phyloP scores from a whole-genome alignment of 345 rosid genomes.

The Salix purpurea region DNA sequence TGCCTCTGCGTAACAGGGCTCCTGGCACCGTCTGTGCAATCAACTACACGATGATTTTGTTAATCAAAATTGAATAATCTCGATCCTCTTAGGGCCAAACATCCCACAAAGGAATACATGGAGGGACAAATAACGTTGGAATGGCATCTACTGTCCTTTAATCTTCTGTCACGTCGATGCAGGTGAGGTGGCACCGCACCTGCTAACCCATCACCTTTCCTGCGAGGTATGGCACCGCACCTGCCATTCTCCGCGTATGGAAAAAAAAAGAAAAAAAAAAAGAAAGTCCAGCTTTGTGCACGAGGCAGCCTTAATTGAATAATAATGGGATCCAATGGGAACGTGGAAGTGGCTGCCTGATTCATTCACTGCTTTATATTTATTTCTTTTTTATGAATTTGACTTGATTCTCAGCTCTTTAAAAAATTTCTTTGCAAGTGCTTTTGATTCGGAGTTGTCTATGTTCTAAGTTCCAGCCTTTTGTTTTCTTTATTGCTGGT shows the following conservation, averaged over 20 bases:
- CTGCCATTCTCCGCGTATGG: not conserved
- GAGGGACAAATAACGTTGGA: not conserved
- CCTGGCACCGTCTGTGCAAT: not conserved
- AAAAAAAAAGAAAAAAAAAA: too few relatives aligned
- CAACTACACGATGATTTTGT: not conserved
- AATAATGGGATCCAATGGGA: not conserved
- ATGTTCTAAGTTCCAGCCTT: too few relatives aligned
- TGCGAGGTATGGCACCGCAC: not conserved
- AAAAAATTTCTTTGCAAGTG: not conserved
- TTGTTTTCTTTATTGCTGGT: not conserved
- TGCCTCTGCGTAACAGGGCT: not conserved
- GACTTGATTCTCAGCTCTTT: not conserved
- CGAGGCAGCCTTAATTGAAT: constrained; percentile 1
- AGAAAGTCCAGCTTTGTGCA: not conserved
- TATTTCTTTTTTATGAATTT: too few relatives aligned
- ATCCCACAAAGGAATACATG: too few relatives aligned
- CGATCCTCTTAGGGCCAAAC: too few relatives aligned
- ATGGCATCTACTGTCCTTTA: not conserved
- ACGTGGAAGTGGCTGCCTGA: not conserved
- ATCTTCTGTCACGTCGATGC: not conserved
- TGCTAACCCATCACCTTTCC: not conserved
- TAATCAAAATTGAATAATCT: not conserved
- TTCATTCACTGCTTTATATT: not conserved
- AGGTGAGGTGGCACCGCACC: constrained; percentile 14
- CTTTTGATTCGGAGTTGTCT: not conserved